These are phyloP conservation scores for Penstemon newberryi DNA, from an alignment of 257 asterid species.

Conservation along the genomic window DNA sequence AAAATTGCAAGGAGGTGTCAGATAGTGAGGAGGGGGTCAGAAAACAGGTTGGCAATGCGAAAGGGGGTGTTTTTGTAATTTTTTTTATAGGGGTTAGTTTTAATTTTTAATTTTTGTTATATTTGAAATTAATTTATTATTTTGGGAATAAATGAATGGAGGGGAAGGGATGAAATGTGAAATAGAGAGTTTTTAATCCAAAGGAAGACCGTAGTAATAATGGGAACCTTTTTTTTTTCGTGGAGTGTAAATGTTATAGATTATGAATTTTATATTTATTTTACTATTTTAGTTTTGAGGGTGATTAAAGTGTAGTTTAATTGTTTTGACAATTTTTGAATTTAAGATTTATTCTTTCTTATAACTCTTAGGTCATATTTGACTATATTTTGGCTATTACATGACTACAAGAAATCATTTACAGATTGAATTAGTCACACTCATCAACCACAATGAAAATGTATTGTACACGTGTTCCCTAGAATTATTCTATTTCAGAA, in stretches of 20 bases:
- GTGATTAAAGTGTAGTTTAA: no score
- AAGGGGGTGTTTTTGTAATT: slow-evolving; percentile 37
- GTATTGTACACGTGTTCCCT: no score
- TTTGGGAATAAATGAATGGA: slow-evolving; percentile 43
- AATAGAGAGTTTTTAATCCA: slow-evolving; percentile 27
- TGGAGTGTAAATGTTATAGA: slow-evolving; percentile 37
- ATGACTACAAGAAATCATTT: no score
- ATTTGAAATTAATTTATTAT: slow-evolving; percentile 47
- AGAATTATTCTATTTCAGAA: no score
- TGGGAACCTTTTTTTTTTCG: neutral
- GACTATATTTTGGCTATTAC: no score
- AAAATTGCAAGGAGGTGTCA: slow-evolving; percentile 23
- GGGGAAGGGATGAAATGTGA: slow-evolving; percentile 19
- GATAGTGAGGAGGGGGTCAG: slow-evolving; percentile 11
- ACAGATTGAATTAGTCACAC: no score
- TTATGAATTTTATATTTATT: slow-evolving; percentile 20
- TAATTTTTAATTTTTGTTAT: slow-evolving; percentile 4
- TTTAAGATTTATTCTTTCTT: no score
- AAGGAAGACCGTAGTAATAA: no score
- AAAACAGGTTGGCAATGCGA: slow-evolving; percentile 2
- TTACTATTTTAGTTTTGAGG: neutral
- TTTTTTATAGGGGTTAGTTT: slow-evolving; percentile 22
- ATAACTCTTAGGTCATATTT: no score
- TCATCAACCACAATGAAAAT: no score
- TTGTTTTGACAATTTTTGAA: no score